Evolutionary conservation across 176 grass and related monocot genomes (phyloP), one percentile per base, ranked within the genome.

Genomic region (Triticum turgidum): DNA sequence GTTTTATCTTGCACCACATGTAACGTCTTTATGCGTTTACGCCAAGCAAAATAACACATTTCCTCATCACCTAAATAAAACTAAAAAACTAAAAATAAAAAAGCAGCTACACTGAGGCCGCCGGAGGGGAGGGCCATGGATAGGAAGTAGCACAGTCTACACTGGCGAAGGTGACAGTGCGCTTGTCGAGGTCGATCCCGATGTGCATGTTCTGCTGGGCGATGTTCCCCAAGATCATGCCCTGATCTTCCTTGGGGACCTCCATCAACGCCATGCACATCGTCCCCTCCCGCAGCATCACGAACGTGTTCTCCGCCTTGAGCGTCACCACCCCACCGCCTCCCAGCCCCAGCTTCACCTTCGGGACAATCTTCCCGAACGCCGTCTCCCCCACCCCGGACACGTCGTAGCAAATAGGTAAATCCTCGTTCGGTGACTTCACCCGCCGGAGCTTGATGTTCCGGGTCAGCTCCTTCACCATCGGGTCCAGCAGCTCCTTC

Each of bases 181-280:
- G 35, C 6, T 29, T 64, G 56, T 86, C 94, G 73, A 96, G 88
- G 83, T 96, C 91, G 42, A 85, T 91, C 11, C 88, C 89, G 22
- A 91, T 81, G 27, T 91, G 94, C 38, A 96, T 69, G 69, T 93
- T 87, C 82, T 90, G 91, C 86, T 93, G 89, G 78, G 90, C 88
- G 62, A 93, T 27, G 89, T 81, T 96, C 13, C 89, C 91, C 0
- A 93, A 37, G 41, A 96, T 86, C 2, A 73, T 81, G n/a, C 86
- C 7, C 49, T n/a, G 61, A 18, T 62, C 33, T 32, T 0, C 6
- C 1, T 45, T 82, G 49, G 25, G 12, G 54, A 62, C 44, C 21
- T 49, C 27, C 67, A 70, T 34, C 30, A 97, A 11, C n/a, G 65
- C 79, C 10, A 92, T 83, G 73, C 92, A 97, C 59, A 86, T 18